Evolutionary conservation across 257 asterid genomes (phyloP), one percentile per base, ranked within the genome.

Genomic region (Ilex aquifolium): DNA sequence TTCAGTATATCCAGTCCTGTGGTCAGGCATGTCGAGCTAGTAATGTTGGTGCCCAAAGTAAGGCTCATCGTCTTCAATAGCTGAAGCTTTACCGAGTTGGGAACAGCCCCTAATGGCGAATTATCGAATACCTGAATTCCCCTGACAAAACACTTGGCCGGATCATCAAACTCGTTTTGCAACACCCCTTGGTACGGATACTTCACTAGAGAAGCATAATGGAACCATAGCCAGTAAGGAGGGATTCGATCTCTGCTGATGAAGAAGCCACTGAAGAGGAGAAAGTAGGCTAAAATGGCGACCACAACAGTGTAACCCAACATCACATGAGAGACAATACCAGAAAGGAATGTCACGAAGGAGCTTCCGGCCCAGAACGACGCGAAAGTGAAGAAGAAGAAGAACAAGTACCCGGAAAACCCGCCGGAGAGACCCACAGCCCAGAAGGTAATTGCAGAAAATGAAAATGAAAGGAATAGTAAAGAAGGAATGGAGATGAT

Each of bases 291-390:
- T 32, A 84, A 27, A 0, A 81, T 68, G 5, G 91, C 87, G 2
- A 84, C 80, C 3, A 84, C 87, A 0, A 84, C 73, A 0, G 81
- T 84, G 74, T 81, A 84, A 2, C 80, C 91, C 80, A 81, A 21
- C 91, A 84, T 84, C 11, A 81, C 62, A 56, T 84, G 75, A 56
- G 72, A 72, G 46, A 84, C 68, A 12, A 84, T 31, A 2, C 85
- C 85, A 0, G 85, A 81, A 2, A 84, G 77, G 40, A 84, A 81
- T 0, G 90, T 79, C 8, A 84, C 87, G 67, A 84, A 84, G 0
- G 90, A 84, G 73, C 81, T 79, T 8, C 87, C 87, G 3, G 80
- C 87, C 90, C 90, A 84, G 66, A 84, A 84, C 0, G 90, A 76
- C 10, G 90, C 83, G 0, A 81, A 58, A 30, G 81, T 65, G 74